Evolutionary conservation across 495 filamentous ascomycete genomes (phyloP), one percentile per base, ranked within the genome.

Genomic region (Daldinia caldariorum): DNA sequence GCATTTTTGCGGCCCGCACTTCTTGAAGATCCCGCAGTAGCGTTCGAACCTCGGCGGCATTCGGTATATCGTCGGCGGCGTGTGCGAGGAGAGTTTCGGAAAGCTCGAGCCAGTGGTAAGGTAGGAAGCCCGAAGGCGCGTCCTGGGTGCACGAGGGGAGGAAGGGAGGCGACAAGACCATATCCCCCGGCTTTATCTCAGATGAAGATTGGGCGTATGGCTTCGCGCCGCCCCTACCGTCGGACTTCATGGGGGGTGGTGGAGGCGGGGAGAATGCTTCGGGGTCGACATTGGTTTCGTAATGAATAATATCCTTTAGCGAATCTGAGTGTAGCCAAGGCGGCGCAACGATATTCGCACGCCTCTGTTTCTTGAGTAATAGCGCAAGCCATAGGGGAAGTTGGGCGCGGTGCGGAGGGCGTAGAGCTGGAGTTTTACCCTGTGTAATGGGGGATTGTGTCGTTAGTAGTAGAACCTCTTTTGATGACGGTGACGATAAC

Each of bases 381-480:
- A 98, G 87, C n/a, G 96, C 95, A 53, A 98, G 91, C 96, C 96
- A 98, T 75, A 98, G 89, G 13, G 95, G 95, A 47, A 98, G 78
- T 32, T 89, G 79, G 63, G 90, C 86, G 71, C 94, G 89, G 69
- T 93, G 90, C 0, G 95, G 94, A 8, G 95, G 95, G 32, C 85
- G 85, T 53, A 99, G 88, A 47, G 87, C 78, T 35, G 89, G 88
- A 37, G 92, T 89, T 67, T 88, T 85, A 50, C 95, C 95, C 94
- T 98, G 66, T 58, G 54, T 73, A 34, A 69, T 63, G 20, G 2
- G 2, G 13, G 29, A 20, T 35, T n/a, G 16, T 49, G 38, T 69
- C 60, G 65, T 68, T 67, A 49, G 13, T 29, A 50, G 38, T 10
- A 7, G 9, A 35, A 47, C 53, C 26, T 20, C 58, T 57, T 26